These are phyloP conservation scores for Chytriomyces confervae DNA, from an alignment of 192 early-diverging fungal species.

Conservation along the genomic window DNA sequence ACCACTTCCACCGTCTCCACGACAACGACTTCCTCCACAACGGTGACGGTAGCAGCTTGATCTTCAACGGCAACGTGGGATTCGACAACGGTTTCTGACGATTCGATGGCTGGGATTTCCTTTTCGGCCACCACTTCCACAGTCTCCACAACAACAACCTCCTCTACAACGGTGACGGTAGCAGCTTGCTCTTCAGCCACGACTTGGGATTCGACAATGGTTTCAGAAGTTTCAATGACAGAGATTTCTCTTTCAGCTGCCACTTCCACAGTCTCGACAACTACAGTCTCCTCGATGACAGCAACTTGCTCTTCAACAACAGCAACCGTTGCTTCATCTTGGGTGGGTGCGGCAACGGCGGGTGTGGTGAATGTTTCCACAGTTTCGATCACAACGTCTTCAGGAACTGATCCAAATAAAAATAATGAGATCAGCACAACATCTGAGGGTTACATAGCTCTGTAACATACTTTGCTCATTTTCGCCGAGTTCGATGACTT, in stretches of 20 bases:
- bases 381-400: not conserved
- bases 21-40: not conserved
- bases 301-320: not conserved
- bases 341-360: too few relatives aligned
- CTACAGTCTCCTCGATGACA: constrained; percentile 19
- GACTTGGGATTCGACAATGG: constrained; percentile 4
- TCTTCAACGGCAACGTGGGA: constrained; percentile 8
- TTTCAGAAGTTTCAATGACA: not conserved
- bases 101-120: not conserved
- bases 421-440: too few relatives aligned
- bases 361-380: not conserved
- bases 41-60: not conserved
- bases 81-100: not conserved
- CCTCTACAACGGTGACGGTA: constrained; percentile 10
- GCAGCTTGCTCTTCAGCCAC: not conserved
- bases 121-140: not conserved
- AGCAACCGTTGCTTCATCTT: not conserved
- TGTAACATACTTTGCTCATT: not conserved
- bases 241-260: not conserved
- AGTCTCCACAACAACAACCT: constrained; percentile 26
- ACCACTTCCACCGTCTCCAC: constrained; percentile 19
- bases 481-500: not conserved
- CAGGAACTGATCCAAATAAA: not conserved
- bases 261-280: not conserved
- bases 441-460: too few relatives aligned